These are phyloP conservation scores for Pseudocercospora fuligena DNA, from an alignment of 2,329 filamentous ascomycete species.

Conservation along the genomic window DNA sequence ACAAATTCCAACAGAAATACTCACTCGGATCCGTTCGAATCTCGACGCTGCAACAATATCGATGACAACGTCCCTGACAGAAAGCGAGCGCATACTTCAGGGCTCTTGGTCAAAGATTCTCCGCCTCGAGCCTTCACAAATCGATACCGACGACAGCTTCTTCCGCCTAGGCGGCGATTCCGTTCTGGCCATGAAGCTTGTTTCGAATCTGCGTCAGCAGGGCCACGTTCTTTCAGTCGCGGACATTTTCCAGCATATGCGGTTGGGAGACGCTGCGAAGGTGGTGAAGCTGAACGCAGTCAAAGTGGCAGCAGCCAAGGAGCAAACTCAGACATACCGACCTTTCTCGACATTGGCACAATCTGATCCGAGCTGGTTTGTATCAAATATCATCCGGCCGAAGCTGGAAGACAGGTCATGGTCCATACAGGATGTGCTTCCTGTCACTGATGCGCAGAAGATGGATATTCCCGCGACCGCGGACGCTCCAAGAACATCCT, in stretches of 20 bases:
- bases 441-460: slow-evolving; percentile 34
- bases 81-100: background rate
- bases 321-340: background rate
- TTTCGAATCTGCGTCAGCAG: slow-evolving; percentile 44
- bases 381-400: background rate
- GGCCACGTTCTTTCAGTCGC: slow-evolving; percentile 48
- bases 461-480: slow-evolving; percentile 21
- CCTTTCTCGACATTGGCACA: slow-evolving; percentile 11
- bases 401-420: background rate
- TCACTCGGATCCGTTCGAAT: background rate
- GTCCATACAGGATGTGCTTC: slow-evolving; percentile 25
- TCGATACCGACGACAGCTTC: slow-evolving; percentile 45
- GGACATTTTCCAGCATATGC: slow-evolving; percentile 47
- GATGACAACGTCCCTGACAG: background rate
- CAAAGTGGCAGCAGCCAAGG: too few relatives aligned
- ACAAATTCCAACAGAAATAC: background rate
- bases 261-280: slow-evolving; percentile 14
- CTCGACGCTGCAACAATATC: background rate
- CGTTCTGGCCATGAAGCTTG: slow-evolving; percentile 52
- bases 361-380: background rate
- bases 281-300: background rate
- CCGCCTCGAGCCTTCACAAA: slow-evolving; percentile 6
- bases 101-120: slow-evolving; percentile 12
- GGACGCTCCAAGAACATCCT: slow-evolving; percentile 12
- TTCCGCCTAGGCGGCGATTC: slow-evolving; percentile 55